Conservation (phyloP, 495 filamentous ascomycete genomes). For the Penicillium atrosanguineum region DNA sequence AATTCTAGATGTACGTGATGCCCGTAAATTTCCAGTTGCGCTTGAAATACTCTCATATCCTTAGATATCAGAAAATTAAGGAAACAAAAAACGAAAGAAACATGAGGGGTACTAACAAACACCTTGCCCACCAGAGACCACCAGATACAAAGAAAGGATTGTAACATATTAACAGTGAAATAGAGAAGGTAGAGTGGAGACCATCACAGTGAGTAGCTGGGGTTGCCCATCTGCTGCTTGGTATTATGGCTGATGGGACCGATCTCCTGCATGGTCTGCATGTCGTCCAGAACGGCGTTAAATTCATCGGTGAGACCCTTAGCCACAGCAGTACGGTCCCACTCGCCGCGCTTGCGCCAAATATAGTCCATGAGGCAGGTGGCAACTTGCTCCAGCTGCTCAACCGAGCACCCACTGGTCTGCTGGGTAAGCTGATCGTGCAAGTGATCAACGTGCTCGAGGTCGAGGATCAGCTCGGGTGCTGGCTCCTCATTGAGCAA, state of each 20-base stretch:
- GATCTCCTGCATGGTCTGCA: slow-evolving; percentile 65
- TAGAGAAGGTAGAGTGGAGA: neutral
- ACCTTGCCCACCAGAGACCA: slow-evolving; percentile 5
- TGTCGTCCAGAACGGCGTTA: slow-evolving; percentile 77
- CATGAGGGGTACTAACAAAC: slow-evolving; percentile 3
- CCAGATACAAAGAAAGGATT: slow-evolving; percentile 1
- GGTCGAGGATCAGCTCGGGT: slow-evolving; percentile 55
- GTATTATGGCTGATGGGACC: slow-evolving; percentile 41
- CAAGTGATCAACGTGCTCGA: slow-evolving; percentile 51
- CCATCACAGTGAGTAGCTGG: slow-evolving; percentile 17
- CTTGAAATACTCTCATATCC: slow-evolving; percentile 8
- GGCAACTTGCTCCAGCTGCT: slow-evolving; percentile 92
- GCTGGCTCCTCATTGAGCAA: slow-evolving; percentile 44
- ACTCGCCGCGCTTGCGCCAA: slow-evolving; percentile 74
- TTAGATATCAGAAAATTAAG: neutral
- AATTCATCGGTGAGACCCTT: slow-evolving; percentile 61
- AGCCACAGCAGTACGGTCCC: slow-evolving; percentile 74
- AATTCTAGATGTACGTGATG: neutral
- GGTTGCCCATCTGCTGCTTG: slow-evolving; percentile 31
- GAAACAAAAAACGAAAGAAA: slow-evolving; percentile 1
- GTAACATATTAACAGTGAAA: slow-evolving; percentile 7
- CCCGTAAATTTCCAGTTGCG: neutral
- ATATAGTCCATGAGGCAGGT: slow-evolving; percentile 86
- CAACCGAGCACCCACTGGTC: slow-evolving; percentile 78
- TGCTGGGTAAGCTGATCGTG: slow-evolving; percentile 56